Evolutionary conservation across 306 rosid genomes (phyloP).

Genomic region (Acacia acuminata): DNA sequence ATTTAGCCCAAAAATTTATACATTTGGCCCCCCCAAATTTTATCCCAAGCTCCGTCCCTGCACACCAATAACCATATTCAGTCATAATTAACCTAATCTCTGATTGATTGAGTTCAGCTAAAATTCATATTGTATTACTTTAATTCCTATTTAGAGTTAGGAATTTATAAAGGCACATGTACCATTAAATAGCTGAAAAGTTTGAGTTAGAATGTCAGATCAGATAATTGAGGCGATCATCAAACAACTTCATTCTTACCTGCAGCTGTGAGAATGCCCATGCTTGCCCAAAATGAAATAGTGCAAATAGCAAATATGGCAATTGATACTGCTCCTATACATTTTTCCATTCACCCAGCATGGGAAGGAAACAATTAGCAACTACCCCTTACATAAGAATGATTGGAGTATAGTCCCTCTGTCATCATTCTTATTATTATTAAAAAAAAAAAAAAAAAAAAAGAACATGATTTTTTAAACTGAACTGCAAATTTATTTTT

Average conservation of each 20-base stretch:
- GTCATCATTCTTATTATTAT: not conserved
- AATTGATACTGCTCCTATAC: conserved; percentile 64
- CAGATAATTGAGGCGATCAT: too few species aligned
- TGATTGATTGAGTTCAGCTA: conserved; percentile 5
- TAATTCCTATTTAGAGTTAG: not conserved
- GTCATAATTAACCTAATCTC: not conserved
- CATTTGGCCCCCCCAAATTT: too few species aligned
- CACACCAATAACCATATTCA: conserved; percentile 1
- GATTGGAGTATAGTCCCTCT: not conserved
- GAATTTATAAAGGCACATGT: not conserved
- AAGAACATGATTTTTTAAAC: not conserved
- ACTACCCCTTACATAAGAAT: conserved; percentile 37
- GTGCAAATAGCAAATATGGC: conserved; percentile 63
- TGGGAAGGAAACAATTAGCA: too few species aligned
- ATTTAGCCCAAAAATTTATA: too few species aligned
- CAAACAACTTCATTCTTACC: too few species aligned
- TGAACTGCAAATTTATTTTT: not conserved
- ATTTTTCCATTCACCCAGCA: too few species aligned
- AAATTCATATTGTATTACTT: conserved; percentile 8
- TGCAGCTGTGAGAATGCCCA: conserved; percentile 36
- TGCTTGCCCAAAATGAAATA: conserved; percentile 48
- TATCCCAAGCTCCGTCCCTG: too few species aligned
- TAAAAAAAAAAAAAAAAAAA: not conserved
- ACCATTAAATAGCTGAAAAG: too few species aligned
- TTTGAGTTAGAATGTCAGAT: too few species aligned